Evolutionary conservation across 2,329 filamentous ascomycete genomes (phyloP), one percentile per base, ranked within the genome.

Genomic region (Periconia macrospinosa): DNA sequence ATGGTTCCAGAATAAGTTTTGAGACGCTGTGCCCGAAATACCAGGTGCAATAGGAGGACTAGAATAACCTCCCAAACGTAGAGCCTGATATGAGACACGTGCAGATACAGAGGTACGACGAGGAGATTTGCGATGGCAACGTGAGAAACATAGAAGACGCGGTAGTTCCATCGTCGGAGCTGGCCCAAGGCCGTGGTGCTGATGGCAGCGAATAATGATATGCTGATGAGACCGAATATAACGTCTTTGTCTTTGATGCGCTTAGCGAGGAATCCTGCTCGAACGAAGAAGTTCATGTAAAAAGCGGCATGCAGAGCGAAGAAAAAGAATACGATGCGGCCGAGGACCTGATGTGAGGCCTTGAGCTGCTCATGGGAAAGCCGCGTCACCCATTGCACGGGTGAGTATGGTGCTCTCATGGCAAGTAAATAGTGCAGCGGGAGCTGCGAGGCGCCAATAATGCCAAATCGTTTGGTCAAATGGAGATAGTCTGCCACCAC

Each of bases 391-490:
- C 78, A 68, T 45, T 81, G 80, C 14, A 85, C 62, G 1, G 81
- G 77, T 3, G 76, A 79, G 49, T 80, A 83, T 5, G 77, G 72
- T 8, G 79, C 76, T 49, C 79, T 79, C 52, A 81, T 73, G 15
- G 80, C 73, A 54, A 87, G 77, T 7, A 86, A 75, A 52, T 85
- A 83, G 50, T 86, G 83, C 2, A 86, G 66, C 1, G 85, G 85
- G 1, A 75, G 66, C 60, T 87, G 85, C 9, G 84, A 86, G 6
- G 83, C 76, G 19, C 76, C 83, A 47, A 86, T 77, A 45, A 83
- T 82, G 17, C 81, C 84, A 49, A 87, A 77, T 6, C 84, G 79
- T 70, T 86, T 86, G 20, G 85, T 86, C 20, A 87, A 71, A 66
- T 87, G 85, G 30, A 86, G 75, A 52, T 86, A 87, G 67, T 87